Evolutionary conservation across 768 basidiomycete species (phyloP).

Genomic region (Macrolepiota fuliginosa): DNA sequence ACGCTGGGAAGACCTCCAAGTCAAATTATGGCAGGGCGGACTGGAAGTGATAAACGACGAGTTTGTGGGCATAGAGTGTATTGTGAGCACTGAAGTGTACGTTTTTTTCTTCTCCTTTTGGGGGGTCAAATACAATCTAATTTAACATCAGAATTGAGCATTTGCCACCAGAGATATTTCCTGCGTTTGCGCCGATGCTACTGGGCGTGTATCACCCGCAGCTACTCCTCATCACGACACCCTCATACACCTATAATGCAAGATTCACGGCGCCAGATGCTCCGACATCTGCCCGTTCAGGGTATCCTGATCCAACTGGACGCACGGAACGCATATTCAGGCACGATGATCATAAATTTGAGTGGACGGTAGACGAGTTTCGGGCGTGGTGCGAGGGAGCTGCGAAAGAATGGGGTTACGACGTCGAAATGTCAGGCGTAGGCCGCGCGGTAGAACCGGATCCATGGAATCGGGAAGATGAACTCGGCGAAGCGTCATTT

Average conservation of each 20-base stretch:
- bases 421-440: slow-evolving; percentile 54
- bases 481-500: slow-evolving; percentile 64
- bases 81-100: slow-evolving; percentile 81
- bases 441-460: slow-evolving; percentile 61
- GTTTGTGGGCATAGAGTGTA: slow-evolving; percentile 65
- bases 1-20: slow-evolving; percentile 69
- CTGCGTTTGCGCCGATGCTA: slow-evolving; percentile 64
- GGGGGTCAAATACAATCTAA: neutral
- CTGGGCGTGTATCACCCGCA: slow-evolving; percentile 78
- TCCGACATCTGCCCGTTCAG: slow-evolving; percentile 41
- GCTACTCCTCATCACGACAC: slow-evolving; percentile 77
- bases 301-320: slow-evolving; percentile 71
- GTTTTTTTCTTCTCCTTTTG: slow-evolving; percentile 11
- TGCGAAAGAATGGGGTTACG: slow-evolving; percentile 72
- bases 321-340: slow-evolving; percentile 75
- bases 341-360: slow-evolving; percentile 85
- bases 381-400: slow-evolving; percentile 51
- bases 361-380: slow-evolving; percentile 84
- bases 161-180: slow-evolving; percentile 54
- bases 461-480: slow-evolving; percentile 68
- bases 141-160: slow-evolving; percentile 69
- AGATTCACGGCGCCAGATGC: slow-evolving; percentile 62
- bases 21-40: slow-evolving; percentile 73
- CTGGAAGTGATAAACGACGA: slow-evolving; percentile 64
- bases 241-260: slow-evolving; percentile 80